Conservation (phyloP, 2,329 filamentous ascomycete genomes). For the Colletotrichum tabaci region DNA sequence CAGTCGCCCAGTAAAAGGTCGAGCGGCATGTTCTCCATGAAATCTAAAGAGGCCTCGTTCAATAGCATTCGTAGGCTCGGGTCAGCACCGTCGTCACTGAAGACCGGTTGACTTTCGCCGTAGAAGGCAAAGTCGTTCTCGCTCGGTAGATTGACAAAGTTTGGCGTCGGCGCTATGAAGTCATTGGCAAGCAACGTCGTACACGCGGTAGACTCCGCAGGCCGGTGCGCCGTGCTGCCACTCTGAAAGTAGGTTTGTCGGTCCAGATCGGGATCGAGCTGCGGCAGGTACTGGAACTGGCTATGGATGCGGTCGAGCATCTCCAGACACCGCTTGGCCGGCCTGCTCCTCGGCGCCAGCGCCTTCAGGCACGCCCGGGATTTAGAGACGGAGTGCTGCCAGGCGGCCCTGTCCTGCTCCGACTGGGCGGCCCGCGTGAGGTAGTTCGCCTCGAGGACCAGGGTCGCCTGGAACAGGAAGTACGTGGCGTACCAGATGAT, state of each 20-base stretch:
- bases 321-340: conserved; percentile 17
- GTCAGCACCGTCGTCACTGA: neutral
- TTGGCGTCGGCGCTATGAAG: neutral
- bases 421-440: conserved; percentile 1
- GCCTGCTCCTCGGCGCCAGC: conserved; percentile 22
- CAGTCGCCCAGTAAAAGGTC: conserved; percentile 19
- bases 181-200: neutral
- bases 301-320: conserved; percentile 30
- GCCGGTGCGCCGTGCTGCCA: neutral
- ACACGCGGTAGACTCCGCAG: neutral
- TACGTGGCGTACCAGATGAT: conserved; percentile 60
- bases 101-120: conserved; percentile 14
- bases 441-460: conserved; percentile 57
- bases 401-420: conserved; percentile 11
- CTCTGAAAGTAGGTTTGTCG: neutral
- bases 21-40: conserved; percentile 27
- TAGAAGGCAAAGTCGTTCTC: conserved; percentile 30
- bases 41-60: conserved; percentile 10
- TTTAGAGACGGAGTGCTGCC: conserved; percentile 31
- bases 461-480: conserved; percentile 60
- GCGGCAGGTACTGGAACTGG: conserved; percentile 22
- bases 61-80: conserved; percentile 19
- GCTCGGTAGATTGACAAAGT: neutral
- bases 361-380: conserved; percentile 5
- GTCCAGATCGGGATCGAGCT: conserved; percentile 1